A percentile compares a stretch with the other conserved stretches of the same genome.
These are phyloP conservation scores for Colletotrichum sp. DNA, from an alignment of 2,329 filamentous ascomycete species.

Conservation along the genomic window DNA sequence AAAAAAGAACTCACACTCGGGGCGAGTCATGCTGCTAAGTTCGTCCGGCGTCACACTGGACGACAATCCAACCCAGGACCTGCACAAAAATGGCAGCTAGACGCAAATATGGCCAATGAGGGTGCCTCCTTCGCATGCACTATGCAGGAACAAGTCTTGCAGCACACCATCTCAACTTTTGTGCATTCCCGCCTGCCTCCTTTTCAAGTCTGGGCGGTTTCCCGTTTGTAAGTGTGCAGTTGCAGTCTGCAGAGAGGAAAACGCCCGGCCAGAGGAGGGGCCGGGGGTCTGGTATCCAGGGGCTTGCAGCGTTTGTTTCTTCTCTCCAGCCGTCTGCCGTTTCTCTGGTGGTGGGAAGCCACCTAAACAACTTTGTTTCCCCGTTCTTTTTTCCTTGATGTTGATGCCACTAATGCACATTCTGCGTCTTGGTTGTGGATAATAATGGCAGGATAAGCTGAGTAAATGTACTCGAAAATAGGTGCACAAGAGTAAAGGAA, in stretches of 20 bases:
- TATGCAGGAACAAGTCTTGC: conserved; percentile 12
- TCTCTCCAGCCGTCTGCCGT: neutral
- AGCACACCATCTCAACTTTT: conserved; percentile 9
- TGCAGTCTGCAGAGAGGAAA: neutral
- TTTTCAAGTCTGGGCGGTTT: conserved; percentile 9
- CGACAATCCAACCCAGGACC: neutral
- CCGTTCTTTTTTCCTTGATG: neutral
- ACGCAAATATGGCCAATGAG: neutral
- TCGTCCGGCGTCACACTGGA: conserved; percentile 9
- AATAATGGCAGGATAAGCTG: neutral
- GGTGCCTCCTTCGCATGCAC: neutral
- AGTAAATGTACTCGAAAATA: neutral
- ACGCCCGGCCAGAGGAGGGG: neutral
- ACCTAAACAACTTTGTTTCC: neutral
- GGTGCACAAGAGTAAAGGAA: neutral
- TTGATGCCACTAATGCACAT: neutral
- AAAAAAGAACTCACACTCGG: conserved; percentile 2
- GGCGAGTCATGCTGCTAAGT: conserved; percentile 4
- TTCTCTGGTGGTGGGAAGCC: neutral
- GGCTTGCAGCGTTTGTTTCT: conserved; percentile 8
- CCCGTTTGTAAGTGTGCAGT: neutral
- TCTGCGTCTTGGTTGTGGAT: neutral
- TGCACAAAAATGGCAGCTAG: conserved; percentile 1
- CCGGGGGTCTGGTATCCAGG: conserved; percentile 2
- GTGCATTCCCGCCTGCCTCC: conserved; percentile 4